Percentiles rank a stretch among this genome's conserved stretches.
Evolutionary conservation across 345 rosid genomes (phyloP).

Genomic region (Eutrema yunnanense): DNA sequence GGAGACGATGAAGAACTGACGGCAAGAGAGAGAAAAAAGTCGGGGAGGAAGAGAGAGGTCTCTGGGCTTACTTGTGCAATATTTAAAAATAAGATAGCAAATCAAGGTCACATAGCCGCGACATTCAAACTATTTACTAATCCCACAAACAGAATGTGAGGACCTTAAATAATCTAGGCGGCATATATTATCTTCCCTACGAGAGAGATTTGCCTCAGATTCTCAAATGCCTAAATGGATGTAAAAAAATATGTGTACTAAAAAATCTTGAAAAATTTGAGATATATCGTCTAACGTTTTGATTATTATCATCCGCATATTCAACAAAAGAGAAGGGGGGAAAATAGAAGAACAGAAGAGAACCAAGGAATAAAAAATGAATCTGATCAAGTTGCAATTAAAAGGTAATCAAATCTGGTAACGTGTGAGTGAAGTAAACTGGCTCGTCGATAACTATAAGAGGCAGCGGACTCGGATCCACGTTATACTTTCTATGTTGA

Average conservation of each 20-base stretch:
- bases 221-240: slow-evolving; percentile 1
- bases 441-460: slow-evolving; percentile 30
- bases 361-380: background rate
- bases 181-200: no score
- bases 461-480: slow-evolving; percentile 21
- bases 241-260: background rate
- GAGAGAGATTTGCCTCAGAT: background rate
- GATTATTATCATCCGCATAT: slow-evolving; percentile 12
- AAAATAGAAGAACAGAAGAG: background rate
- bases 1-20: no score
- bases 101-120: no score
- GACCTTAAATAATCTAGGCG: no score
- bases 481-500: background rate
- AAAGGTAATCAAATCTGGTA: slow-evolving; percentile 33
- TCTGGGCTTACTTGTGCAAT: no score
- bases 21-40: no score
- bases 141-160: no score
- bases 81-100: no score
- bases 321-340: background rate
- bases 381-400: slow-evolving; percentile 12
- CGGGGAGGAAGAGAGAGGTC: no score
- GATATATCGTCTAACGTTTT: slow-evolving; percentile 3
- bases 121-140: no score
- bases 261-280: background rate
- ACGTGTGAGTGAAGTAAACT: slow-evolving; percentile 22